These are phyloP conservation scores for Quercus suber DNA, from an alignment of 306 rosid species.

Conservation along the genomic window DNA sequence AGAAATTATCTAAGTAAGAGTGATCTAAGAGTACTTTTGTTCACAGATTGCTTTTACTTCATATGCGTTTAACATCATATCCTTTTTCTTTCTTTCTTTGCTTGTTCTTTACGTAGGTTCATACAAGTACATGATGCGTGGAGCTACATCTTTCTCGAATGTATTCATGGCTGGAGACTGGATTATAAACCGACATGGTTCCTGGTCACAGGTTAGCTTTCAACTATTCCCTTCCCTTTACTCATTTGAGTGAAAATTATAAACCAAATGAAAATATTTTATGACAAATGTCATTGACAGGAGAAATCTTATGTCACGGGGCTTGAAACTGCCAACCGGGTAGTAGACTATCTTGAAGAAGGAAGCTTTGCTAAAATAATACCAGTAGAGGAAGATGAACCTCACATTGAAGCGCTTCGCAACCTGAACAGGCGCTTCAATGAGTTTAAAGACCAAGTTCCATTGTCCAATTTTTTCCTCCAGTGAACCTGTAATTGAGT, in stretches of 20 bases:
- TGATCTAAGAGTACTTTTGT: not conserved
- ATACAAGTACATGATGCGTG: slow-evolving; percentile 43
- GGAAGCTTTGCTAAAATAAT: slow-evolving; percentile 56
- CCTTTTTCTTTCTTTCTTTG: not conserved
- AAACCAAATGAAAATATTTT: not conserved
- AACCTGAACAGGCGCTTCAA: slow-evolving; percentile 40
- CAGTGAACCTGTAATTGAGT: not conserved
- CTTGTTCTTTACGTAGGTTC: slow-evolving; percentile 33
- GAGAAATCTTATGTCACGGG: slow-evolving; percentile 59
- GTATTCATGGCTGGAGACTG: slow-evolving; percentile 68
- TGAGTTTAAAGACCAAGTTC: slow-evolving; percentile 42
- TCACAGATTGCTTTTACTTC: not conserved
- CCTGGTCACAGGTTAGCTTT: slow-evolving; percentile 53
- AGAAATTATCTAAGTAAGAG: not conserved
- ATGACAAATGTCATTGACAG: slow-evolving; percentile 20
- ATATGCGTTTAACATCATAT: not conserved
- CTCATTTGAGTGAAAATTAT: not conserved
- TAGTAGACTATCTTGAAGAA: slow-evolving; percentile 46
- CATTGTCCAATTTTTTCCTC: slow-evolving; percentile 41
- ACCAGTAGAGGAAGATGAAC: slow-evolving; percentile 54
- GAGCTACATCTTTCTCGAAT: slow-evolving; percentile 50
- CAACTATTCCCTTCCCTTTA: not conserved
- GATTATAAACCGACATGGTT: slow-evolving; percentile 58
- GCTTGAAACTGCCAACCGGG: slow-evolving; percentile 58
- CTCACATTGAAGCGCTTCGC: slow-evolving; percentile 50